phyloP scores from a whole-genome alignment of 495 filamentous ascomycete species.

The Hyaloscypha finlandica region DNA sequence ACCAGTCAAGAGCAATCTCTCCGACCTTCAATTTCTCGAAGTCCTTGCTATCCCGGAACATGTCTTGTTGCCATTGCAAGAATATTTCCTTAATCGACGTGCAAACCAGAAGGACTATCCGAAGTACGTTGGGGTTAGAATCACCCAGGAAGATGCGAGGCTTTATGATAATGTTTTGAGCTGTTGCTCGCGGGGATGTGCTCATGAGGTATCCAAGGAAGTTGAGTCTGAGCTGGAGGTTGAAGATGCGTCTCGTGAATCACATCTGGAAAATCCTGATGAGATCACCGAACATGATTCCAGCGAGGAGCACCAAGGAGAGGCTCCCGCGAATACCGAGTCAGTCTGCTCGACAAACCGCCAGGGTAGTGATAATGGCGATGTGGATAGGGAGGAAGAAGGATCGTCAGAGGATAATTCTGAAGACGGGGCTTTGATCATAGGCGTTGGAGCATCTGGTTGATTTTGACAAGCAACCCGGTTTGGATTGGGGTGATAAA shows the following conservation, averaged over 20 bases:
- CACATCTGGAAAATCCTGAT: not conserved
- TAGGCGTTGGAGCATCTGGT: too few relatives aligned
- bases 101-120: not conserved
- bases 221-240: not conserved
- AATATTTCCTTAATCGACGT: not conserved
- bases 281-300: too few relatives aligned
- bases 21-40: not conserved
- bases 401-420: too few relatives aligned
- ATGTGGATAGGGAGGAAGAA: too few relatives aligned
- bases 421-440: too few relatives aligned
- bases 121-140: not conserved
- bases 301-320: too few relatives aligned
- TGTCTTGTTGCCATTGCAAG: not conserved
- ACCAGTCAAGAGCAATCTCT: not conserved
- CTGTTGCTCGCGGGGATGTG: not conserved
- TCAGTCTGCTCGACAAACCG: too few relatives aligned
- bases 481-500: too few relatives aligned
- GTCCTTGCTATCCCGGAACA: not conserved
- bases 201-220: slow-evolving; percentile 22
- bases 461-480: too few relatives aligned
- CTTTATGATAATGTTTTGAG: not conserved
- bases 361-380: too few relatives aligned
- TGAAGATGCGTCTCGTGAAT: not conserved
- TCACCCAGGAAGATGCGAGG: not conserved
- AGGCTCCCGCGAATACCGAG: too few relatives aligned